A percentile compares a stretch with the other conserved stretches of the same genome.
These are phyloP conservation scores for Skeletonema tropicum DNA, from an alignment of 108 stramenopile species.

Conservation along the genomic window DNA sequence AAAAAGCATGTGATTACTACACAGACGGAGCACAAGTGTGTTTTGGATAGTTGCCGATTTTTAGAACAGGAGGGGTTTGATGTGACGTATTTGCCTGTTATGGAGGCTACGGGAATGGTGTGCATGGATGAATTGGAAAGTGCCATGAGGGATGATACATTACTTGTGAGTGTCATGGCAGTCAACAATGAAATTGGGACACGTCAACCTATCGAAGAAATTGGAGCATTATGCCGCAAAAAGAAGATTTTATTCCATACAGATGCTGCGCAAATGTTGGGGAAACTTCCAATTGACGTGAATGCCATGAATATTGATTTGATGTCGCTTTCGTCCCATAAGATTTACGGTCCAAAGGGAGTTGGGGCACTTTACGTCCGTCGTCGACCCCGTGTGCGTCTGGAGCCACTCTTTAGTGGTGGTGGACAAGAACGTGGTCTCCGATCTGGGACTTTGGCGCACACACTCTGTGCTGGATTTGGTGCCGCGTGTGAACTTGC, in stretches of 20 bases:
- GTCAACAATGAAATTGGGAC: conserved; percentile 99
- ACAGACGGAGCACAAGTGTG: conserved; percentile 99
- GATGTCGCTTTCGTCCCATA: conserved; percentile 96
- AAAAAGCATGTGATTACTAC: conserved; percentile 97
- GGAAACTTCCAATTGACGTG: conserved; percentile 97
- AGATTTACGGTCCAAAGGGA: conserved; percentile 99
- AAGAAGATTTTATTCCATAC: conserved; percentile 97
- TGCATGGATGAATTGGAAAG: conserved; percentile 88
- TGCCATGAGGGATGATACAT: conserved; percentile 93
- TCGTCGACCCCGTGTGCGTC: conserved; percentile 94
- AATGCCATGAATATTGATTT: conserved; percentile 94
- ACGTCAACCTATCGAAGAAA: conserved; percentile 94
- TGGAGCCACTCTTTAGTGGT: conserved; percentile 96
- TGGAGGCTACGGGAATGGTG: conserved; percentile 86
- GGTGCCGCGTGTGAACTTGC: conserved; percentile 93
- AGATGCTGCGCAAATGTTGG: conserved; percentile 98
- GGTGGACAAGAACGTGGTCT: conserved; percentile 99
- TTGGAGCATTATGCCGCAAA: conserved; percentile 91
- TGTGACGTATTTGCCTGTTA: conserved; percentile 96
- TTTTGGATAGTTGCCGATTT: conserved; percentile 95
- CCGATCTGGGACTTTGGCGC: conserved; percentile 89
- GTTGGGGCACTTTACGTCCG: conserved; percentile 97
- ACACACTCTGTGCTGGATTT: conserved; percentile 85
- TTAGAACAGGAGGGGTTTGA: conserved; percentile 98
- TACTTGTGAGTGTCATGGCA: conserved; percentile 95